Percentiles rank a stretch among this genome's conserved stretches.
Conservation (phyloP, 768 basidiomycete species). For the Lentinula detonsa region DNA sequence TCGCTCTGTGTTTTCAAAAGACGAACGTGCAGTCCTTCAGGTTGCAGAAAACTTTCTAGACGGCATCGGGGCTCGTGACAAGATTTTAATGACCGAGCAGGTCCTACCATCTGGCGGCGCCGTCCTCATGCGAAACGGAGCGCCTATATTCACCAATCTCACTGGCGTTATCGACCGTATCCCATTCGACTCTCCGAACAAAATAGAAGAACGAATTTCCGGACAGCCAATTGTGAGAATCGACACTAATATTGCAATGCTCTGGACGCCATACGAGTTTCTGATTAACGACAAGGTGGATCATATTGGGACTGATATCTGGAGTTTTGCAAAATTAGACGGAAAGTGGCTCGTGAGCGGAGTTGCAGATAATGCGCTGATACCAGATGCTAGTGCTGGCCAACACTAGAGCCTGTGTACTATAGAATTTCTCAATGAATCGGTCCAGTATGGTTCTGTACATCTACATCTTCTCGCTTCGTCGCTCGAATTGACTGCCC, state of each 20-base stretch:
- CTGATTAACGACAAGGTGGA: slow-evolving; percentile 7
- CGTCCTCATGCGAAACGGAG: slow-evolving; percentile 11
- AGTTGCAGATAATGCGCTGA: slow-evolving; percentile 10
- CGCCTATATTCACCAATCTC: slow-evolving; percentile 8
- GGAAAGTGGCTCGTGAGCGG: slow-evolving; percentile 11
- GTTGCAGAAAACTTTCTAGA: slow-evolving; percentile 11
- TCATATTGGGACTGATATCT: slow-evolving; percentile 12
- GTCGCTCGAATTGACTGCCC: too few species aligned
- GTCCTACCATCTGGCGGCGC: slow-evolving; percentile 12
- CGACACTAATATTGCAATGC: slow-evolving; percentile 12
- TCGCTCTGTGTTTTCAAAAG: slow-evolving; percentile 5
- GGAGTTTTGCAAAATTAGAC: slow-evolving; percentile 10
- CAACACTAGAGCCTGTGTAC: neutral
- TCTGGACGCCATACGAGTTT: slow-evolving; percentile 15
- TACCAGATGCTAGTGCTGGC: neutral
- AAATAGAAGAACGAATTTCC: slow-evolving; percentile 7
- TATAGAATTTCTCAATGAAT: neutral
- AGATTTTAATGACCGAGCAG: slow-evolving; percentile 7
- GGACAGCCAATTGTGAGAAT: slow-evolving; percentile 7
- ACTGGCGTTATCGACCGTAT: slow-evolving; percentile 11
- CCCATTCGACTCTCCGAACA: slow-evolving; percentile 11
- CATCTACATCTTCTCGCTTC: too few species aligned
- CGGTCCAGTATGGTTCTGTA: neutral
- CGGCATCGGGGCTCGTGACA: slow-evolving; percentile 9
- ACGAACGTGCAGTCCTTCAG: slow-evolving; percentile 8